These are phyloP conservation scores for Ampelocalamus luodianensis DNA, from an alignment of 176 grass and related monocot genomes.

Conservation along the genomic window DNA sequence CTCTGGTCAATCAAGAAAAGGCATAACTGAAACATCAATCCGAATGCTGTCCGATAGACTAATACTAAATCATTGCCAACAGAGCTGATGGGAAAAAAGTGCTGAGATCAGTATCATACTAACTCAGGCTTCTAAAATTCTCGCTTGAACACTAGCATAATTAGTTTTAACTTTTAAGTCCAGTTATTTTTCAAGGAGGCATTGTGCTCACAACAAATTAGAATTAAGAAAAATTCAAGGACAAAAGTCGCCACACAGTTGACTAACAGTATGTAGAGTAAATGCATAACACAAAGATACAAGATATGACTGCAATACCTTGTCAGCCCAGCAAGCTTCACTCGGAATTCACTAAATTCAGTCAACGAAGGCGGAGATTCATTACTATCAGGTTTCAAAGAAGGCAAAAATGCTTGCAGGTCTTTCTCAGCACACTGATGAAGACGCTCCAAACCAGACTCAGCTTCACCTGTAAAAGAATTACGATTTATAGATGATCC, in stretches of 20 bases:
- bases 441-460: conserved; percentile 90
- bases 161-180: neutral
- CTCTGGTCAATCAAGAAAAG: neutral
- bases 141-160: conserved; percentile 1
- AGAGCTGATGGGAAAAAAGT: neutral
- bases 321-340: conserved; percentile 82
- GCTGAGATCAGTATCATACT: neutral
- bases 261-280: neutral
- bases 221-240: neutral
- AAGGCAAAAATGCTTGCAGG: conserved; percentile 55
- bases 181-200: conserved; percentile 21
- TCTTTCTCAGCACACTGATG: conserved; percentile 99
- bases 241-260: neutral
- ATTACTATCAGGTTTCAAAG: conserved; percentile 26
- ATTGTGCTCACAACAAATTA: neutral
- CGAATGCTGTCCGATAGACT: conserved; percentile 3
- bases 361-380: conserved; percentile 34
- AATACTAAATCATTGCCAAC: conserved; percentile 19
- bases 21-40: conserved; percentile 10
- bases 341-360: conserved; percentile 65
- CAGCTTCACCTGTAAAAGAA: conserved; percentile 75
- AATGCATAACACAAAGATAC: conserved; percentile 8
- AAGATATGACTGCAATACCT: conserved; percentile 53
- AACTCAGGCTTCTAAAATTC: neutral
- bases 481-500: neutral